phyloP scores from a whole-genome alignment of 495 filamentous ascomycete genomes.

The Talaromyces proteolyticus region DNA sequence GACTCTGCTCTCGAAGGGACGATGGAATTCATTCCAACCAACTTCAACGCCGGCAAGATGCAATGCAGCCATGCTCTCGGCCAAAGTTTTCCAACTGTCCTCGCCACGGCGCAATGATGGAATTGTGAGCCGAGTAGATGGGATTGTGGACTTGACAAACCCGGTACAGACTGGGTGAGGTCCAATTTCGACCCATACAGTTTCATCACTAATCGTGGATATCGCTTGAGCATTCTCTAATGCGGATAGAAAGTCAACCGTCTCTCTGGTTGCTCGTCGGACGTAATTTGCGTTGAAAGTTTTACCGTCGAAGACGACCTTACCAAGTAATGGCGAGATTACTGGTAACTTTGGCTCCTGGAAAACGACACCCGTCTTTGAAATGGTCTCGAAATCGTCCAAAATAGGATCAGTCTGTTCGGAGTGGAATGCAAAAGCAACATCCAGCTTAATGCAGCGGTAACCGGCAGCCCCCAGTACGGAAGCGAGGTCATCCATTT shows the following conservation, averaged over 20 bases:
- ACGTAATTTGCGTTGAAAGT: constrained; percentile 32
- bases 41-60: constrained; percentile 52
- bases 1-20: constrained; percentile 45
- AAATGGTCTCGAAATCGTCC: constrained; percentile 31
- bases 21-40: constrained; percentile 63
- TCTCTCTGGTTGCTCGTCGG: constrained; percentile 15
- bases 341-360: constrained; percentile 18
- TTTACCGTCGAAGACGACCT: constrained; percentile 13
- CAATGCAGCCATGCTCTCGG: constrained; percentile 43
- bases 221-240: constrained; percentile 13
- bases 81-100: constrained; percentile 49
- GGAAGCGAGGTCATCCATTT: constrained; percentile 44
- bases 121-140: constrained; percentile 25
- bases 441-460: constrained; percentile 29
- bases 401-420: constrained; percentile 46
- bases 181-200: constrained; percentile 33
- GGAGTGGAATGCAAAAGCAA: constrained; percentile 52
- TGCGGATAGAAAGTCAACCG: constrained; percentile 25
- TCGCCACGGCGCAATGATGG: constrained; percentile 36
- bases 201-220: constrained; percentile 12
- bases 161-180: constrained; percentile 26
- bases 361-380: constrained; percentile 27
- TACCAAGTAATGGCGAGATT: constrained; percentile 21
- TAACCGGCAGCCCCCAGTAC: constrained; percentile 1
- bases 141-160: constrained; percentile 16